Evolutionary conservation across 2,329 filamentous ascomycete genomes (phyloP), one percentile per base, ranked within the genome.

Genomic region (Tolypocladium cylindrosporum): DNA sequence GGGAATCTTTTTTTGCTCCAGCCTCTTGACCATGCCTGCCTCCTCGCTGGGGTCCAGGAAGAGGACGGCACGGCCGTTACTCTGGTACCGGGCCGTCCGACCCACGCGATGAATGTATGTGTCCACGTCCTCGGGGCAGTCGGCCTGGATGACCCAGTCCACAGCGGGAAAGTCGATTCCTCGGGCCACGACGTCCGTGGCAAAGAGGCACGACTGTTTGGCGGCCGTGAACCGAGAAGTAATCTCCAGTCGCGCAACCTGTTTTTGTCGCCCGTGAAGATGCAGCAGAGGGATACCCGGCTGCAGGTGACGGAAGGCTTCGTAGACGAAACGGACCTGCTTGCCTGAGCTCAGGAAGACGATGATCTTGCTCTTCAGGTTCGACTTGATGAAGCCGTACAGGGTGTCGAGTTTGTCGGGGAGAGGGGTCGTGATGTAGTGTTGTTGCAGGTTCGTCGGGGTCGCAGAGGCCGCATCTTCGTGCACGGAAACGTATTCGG

Each of bases 81-180:
- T 88, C 67, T 97, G 88, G 71, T 95, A 97, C 27, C 93, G 84
- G n/a, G 94, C 94, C 21, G 94, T 97, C 37, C 94, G 85, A 1
- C 94, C 94, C 5, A 97, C 93, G 59, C 94, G 86, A 74, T 99
- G 94, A 64, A 99, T 97, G 68, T 99, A 99, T 0, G 94, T 99
- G 67, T 97, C 94, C 4, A 90, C 89, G 71, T 99, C 93, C 72
- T 99, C 94, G 0, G 94, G 94, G 64, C 90, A 96, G 71, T 99
- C 94, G n/a, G 90, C 82, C 70, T 99, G 94, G n/a, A 99, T 91
- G 6, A 99, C 94, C 89, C 94, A 99, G 71, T 99, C 94, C 0
- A 99, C 94, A 3, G 91, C 88, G 0, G 94, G 94, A 69, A 99
- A 97, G 71, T 99, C 94, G 14, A 99, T 82, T 62, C 94, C 94